Evolutionary conservation across 148 eudicot genomes (phyloP).

Genomic region (Fallopia convolvulus): DNA sequence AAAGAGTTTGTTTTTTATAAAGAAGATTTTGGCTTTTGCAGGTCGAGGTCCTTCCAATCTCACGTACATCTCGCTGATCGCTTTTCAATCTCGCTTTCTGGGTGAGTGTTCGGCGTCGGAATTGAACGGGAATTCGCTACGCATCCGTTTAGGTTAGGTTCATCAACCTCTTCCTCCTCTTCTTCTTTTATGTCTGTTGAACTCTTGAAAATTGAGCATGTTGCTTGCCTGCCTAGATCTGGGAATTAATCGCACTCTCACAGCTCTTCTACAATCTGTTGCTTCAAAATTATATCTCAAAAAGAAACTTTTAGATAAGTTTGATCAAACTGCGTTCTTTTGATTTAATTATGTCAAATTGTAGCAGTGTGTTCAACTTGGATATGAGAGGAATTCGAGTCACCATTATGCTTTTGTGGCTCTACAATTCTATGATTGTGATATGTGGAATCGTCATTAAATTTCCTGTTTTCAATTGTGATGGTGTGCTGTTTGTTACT

Average conservation of each 20-base stretch:
- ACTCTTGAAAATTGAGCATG: background rate
- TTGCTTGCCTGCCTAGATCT: constrained; percentile 1
- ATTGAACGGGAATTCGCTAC: background rate
- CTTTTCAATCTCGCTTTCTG: background rate
- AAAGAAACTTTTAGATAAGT: background rate
- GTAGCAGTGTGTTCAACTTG: background rate
- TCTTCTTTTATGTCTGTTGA: background rate
- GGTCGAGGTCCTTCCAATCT: background rate
- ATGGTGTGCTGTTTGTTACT: background rate
- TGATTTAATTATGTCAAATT: background rate
- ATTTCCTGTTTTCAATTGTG: background rate
- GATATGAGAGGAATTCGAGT: background rate
- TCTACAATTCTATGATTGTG: background rate
- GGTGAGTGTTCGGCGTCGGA: background rate
- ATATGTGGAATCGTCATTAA: background rate
- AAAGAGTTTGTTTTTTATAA: background rate
- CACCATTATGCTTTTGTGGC: background rate
- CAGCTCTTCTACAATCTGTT: background rate
- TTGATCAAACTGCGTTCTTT: background rate
- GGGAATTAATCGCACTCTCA: background rate
- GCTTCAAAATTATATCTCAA: background rate
- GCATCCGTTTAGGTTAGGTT: background rate
- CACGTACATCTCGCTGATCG: background rate
- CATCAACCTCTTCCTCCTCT: background rate
- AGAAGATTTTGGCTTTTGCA: background rate